Conservation (phyloP, 768 basidiomycete species). For the Hericium erinaceus region DNA sequence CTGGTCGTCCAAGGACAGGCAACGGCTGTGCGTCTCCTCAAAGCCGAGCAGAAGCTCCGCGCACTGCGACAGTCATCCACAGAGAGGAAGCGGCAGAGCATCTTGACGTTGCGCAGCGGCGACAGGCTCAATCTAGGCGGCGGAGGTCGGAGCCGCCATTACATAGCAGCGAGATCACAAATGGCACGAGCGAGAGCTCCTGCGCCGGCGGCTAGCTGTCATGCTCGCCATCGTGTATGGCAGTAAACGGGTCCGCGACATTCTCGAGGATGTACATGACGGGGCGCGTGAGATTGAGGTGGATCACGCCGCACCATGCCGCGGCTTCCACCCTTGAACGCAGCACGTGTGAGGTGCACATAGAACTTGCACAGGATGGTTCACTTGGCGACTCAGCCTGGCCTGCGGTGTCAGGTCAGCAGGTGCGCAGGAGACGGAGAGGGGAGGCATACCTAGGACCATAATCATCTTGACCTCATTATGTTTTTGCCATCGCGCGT, state of each 20-base stretch:
- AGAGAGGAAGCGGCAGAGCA: no score
- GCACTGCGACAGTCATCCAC: no score
- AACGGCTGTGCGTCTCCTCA: constrained; percentile 37
- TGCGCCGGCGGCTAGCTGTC: constrained; percentile 11
- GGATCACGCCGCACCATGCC: constrained; percentile 57
- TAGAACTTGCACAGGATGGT: constrained; percentile 62
- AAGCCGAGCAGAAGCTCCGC: no score
- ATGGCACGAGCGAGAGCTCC: constrained; percentile 6
- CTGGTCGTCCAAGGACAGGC: constrained; percentile 27
- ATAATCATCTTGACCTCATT: constrained; percentile 39
- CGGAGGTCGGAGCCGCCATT: constrained; percentile 27
- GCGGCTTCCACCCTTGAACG: constrained; percentile 46
- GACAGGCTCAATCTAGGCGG: constrained; percentile 38
- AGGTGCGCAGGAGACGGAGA: neutral
- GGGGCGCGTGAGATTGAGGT: constrained; percentile 56
- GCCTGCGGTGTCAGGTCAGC: constrained; percentile 24
- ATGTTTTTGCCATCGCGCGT: constrained; percentile 28
- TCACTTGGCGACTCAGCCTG: constrained; percentile 65
- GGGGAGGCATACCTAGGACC: constrained; percentile 38
- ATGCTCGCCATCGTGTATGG: neutral
- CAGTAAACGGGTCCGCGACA: constrained; percentile 18
- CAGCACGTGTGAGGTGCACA: constrained; percentile 47
- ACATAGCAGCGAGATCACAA: constrained; percentile 6
- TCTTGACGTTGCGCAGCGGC: constrained; percentile 39
- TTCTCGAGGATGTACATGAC: constrained; percentile 34